Conservation (phyloP, 768 basidiomycete genomes). For the Lactarius akahatsu region DNA sequence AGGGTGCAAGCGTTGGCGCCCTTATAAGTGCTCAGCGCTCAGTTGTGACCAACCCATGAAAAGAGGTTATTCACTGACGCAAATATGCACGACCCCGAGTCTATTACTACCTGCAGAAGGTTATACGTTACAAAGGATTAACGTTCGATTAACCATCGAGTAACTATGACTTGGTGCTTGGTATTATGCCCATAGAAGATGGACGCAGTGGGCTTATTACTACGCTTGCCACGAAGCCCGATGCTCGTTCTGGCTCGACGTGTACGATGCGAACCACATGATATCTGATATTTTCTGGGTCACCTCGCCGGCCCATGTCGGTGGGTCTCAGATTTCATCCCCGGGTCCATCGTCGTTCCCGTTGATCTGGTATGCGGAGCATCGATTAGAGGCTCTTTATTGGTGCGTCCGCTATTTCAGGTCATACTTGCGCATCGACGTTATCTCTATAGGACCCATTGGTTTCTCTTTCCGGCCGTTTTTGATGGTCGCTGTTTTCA, state of each 20-base stretch:
- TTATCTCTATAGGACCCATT: slow-evolving; percentile 28
- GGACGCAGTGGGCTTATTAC: background rate
- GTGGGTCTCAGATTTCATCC: background rate
- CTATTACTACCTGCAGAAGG: background rate
- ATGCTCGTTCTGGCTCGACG: slow-evolving; percentile 31
- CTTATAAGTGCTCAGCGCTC: too few relatives aligned
- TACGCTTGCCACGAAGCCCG: background rate
- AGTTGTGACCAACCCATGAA: too few relatives aligned
- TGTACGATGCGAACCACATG: slow-evolving; percentile 39
- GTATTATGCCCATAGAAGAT: slow-evolving; percentile 31
- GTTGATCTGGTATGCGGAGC: slow-evolving; percentile 17
- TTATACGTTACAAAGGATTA: slow-evolving; percentile 22
- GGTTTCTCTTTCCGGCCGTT: background rate
- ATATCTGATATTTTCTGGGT: slow-evolving; percentile 27
- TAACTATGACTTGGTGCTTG: slow-evolving; percentile 25
- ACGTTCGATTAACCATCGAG: slow-evolving; percentile 25
- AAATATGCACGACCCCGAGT: slow-evolving; percentile 42
- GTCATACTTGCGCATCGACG: slow-evolving; percentile 7
- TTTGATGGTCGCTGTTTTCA: slow-evolving; percentile 12
- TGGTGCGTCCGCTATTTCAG: slow-evolving; percentile 24
- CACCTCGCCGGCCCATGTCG: background rate
- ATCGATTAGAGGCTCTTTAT: slow-evolving; percentile 28
- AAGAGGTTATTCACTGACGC: slow-evolving; percentile 55
- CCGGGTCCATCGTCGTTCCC: too few relatives aligned
- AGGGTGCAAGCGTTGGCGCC: background rate